Conservation (phyloP, 768 basidiomycete genomes). For the Naganishia antarctica region DNA sequence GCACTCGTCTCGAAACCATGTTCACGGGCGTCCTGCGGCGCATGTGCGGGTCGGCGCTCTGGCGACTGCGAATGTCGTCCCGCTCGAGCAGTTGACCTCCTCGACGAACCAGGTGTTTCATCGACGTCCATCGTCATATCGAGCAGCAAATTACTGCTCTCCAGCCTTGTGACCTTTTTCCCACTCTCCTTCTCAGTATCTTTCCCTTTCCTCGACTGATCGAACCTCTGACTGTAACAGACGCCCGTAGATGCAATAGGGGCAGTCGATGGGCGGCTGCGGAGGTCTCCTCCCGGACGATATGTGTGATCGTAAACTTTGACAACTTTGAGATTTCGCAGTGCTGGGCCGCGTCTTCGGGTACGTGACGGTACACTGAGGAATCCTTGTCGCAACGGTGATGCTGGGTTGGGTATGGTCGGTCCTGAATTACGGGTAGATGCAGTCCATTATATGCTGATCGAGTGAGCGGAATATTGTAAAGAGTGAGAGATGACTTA, state of each 20-base stretch:
- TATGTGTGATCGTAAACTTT: not conserved
- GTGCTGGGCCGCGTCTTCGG: not conserved
- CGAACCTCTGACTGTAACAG: not conserved
- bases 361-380: not conserved
- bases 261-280: not conserved
- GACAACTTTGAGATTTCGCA: not conserved
- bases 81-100: not conserved
- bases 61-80: not conserved
- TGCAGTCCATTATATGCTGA: too few species aligned
- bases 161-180: not conserved
- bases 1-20: not conserved
- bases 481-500: too few species aligned
- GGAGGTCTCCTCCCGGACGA: not conserved
- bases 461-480: too few species aligned
- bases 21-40: too few species aligned
- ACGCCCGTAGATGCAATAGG: not conserved
- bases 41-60: too few species aligned
- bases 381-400: not conserved
- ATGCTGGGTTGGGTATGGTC: too few species aligned
- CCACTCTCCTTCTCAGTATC: not conserved
- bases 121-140: not conserved
- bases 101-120: not conserved
- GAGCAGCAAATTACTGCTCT: not conserved
- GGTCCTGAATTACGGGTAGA: not conserved
- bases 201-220: not conserved